Percentiles rank a stretch among this genome's conserved stretches.
These are phyloP conservation scores for Carex parvula DNA, from an alignment of 176 grass and related monocot genomes.

Conservation along the genomic window DNA sequence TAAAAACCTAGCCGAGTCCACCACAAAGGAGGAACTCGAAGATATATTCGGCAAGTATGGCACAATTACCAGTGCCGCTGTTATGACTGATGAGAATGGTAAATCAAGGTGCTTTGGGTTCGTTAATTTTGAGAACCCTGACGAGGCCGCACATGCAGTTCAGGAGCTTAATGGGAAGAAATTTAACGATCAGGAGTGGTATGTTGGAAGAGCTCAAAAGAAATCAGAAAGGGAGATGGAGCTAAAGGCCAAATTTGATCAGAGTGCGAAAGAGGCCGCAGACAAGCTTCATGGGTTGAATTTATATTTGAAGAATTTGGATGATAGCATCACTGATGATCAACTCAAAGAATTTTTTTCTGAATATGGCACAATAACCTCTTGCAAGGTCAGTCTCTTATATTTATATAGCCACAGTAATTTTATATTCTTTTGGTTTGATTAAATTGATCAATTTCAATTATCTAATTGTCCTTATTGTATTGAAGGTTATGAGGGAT, in stretches of 20 bases:
- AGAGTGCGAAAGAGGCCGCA: constrained; percentile 73
- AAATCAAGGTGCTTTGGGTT: constrained; percentile 89
- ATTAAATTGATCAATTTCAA: constrained; percentile 6
- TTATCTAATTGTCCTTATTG: constrained; percentile 10
- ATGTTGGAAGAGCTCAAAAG: constrained; percentile 85
- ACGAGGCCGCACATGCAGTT: constrained; percentile 59
- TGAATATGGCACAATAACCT: constrained; percentile 71
- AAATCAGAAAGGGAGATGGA: constrained; percentile 85
- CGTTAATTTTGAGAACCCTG: constrained; percentile 73
- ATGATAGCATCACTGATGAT: constrained; percentile 79
- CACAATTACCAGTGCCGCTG: constrained; percentile 73
- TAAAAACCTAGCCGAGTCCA: constrained; percentile 79
- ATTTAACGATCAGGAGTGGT: constrained; percentile 66
- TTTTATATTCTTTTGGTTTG: not conserved
- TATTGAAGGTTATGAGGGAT: constrained; percentile 72
- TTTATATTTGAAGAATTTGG: constrained; percentile 92
- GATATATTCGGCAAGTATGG: constrained; percentile 64
- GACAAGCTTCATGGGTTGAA: constrained; percentile 75
- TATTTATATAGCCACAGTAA: not conserved
- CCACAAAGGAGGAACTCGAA: constrained; percentile 61
- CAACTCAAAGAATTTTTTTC: constrained; percentile 65
- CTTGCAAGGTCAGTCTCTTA: constrained; percentile 66
- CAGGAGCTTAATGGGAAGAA: constrained; percentile 81
- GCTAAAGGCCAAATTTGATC: constrained; percentile 63
- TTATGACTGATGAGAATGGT: constrained; percentile 62